Evolutionary conservation across 352 stramenopile genomes (phyloP).

Genomic region (Phytophthora sp.): DNA sequence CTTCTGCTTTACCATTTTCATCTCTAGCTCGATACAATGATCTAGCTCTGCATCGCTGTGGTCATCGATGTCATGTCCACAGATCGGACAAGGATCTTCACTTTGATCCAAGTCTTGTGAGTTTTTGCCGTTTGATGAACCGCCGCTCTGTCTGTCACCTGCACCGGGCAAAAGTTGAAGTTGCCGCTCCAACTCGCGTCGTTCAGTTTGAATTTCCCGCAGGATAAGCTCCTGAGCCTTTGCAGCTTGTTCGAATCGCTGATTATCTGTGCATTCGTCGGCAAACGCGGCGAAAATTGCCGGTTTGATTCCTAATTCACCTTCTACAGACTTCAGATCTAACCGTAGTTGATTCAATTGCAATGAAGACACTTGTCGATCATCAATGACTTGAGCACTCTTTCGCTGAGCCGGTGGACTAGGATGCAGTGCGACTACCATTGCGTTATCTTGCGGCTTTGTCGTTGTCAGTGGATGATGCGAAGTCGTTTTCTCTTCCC

Average conservation of each 20-base stretch:
- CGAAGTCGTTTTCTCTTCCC: constrained; percentile 8
- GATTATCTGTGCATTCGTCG: constrained; percentile 22
- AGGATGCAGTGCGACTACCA: background rate
- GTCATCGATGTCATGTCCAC: constrained; percentile 55
- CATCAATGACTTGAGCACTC: background rate
- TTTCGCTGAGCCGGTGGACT: constrained; percentile 8
- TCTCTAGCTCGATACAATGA: constrained; percentile 64
- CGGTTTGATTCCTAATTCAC: constrained; percentile 18
- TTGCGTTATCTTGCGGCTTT: constrained; percentile 6
- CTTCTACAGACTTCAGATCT: constrained; percentile 28
- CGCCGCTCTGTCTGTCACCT: constrained; percentile 14
- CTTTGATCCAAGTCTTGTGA: background rate
- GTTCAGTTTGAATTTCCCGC: constrained; percentile 47
- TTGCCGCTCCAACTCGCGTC: constrained; percentile 52
- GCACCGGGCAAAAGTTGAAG: constrained; percentile 34
- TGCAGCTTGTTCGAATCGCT: constrained; percentile 23
- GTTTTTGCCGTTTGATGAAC: constrained; percentile 1
- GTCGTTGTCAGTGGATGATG: background rate
- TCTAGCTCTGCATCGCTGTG: constrained; percentile 67
- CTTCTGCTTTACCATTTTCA: constrained; percentile 25
- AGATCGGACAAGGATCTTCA: constrained; percentile 62
- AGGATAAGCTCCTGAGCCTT: constrained; percentile 34
- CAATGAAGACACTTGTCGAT: constrained; percentile 21
- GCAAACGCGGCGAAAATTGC: constrained; percentile 27
- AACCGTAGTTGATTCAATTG: constrained; percentile 44